Evolutionary conservation across 2,329 filamentous ascomycete species (phyloP), one percentile per base, ranked within the genome.

Genomic region (Pseudogymnoascus sp.): DNA sequence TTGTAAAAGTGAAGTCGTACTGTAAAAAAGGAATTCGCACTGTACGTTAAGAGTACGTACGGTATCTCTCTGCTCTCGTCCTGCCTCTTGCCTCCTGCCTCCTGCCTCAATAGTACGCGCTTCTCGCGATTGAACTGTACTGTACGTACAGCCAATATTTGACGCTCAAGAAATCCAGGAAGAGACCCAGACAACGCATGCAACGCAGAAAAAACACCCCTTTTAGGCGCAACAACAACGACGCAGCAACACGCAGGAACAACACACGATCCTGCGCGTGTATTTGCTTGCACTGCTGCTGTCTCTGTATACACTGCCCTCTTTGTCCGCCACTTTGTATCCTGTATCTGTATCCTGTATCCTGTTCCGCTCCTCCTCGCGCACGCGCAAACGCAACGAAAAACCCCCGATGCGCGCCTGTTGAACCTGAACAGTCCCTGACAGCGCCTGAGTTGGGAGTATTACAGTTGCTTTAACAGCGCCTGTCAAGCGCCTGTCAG

Each of bases 1-100:
- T n/a, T n/a, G n/a, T n/a, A n/a, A n/a, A n/a, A n/a, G n/a, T 33
- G 9, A 47, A 26, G 42, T 47, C 42, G 42, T 47, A 23, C 42
- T 26, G 42, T 47, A 47, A 21, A 44, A 38, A 23, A 11, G n/a
- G n/a, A 21, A 13, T 17, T 11, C n/a, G 21, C 19, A 15, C 42
- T 47, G 42, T 47, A 47, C 42, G 42, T 47, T 47, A 47, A 47
- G 42, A 47, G 42, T 47, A 47, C 42, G 42, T 47, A 47, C 42
- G 42, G 42, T 47, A 47, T 47, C 3, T 47, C 42, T 26, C 42
- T 26, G 5, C 5, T 47, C 21, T 47, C 9, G 9, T 21, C 40
- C 26, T 28, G 26, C 3, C 7, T 26, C 26, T 26, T n/a, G n/a
- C 26, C 31, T 33, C 31, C 31, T 2, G 1, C 31, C 9, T 47